Conservation (phyloP, 2,329 filamentous ascomycete genomes). For the Zymoseptoria passerinii region DNA sequence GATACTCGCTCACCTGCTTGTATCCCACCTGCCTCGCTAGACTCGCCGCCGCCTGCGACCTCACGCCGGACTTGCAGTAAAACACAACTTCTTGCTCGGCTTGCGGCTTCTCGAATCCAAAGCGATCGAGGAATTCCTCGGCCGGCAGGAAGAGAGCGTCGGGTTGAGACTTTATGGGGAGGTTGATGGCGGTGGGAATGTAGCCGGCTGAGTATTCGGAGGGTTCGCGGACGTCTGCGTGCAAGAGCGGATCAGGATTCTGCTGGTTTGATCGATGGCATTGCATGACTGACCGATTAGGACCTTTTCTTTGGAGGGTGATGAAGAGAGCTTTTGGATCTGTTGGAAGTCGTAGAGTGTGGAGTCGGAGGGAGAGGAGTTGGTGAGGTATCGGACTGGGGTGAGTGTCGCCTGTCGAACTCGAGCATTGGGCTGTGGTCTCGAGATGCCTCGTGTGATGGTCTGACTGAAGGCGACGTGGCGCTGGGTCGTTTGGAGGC, state of each 20-base stretch:
- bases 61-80: slow-evolving; percentile 87
- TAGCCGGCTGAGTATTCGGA: slow-evolving; percentile 55
- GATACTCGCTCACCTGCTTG: slow-evolving; percentile 60
- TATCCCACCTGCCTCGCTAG: slow-evolving; percentile 73
- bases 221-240: slow-evolving; percentile 62
- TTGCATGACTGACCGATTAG: slow-evolving; percentile 21
- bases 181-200: slow-evolving; percentile 75
- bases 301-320: slow-evolving; percentile 25
- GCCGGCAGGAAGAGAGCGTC: slow-evolving; percentile 69
- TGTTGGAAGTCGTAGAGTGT: slow-evolving; percentile 36
- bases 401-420: slow-evolving; percentile 1
- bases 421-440: background rate
- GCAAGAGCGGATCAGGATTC: background rate
- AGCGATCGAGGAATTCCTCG: slow-evolving; percentile 75
- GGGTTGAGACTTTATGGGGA: slow-evolving; percentile 68
- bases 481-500: slow-evolving; percentile 5
- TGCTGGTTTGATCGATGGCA: background rate
- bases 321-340: slow-evolving; percentile 30
- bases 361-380: slow-evolving; percentile 22
- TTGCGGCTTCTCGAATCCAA: slow-evolving; percentile 64
- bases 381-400: slow-evolving; percentile 31
- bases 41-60: slow-evolving; percentile 67
- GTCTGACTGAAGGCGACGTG: background rate
- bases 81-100: slow-evolving; percentile 58
- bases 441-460: background rate